Base-by-base conservation (phyloP, 2,329 filamentous ascomycete genomes). In the Aspergillus felis region DNA sequence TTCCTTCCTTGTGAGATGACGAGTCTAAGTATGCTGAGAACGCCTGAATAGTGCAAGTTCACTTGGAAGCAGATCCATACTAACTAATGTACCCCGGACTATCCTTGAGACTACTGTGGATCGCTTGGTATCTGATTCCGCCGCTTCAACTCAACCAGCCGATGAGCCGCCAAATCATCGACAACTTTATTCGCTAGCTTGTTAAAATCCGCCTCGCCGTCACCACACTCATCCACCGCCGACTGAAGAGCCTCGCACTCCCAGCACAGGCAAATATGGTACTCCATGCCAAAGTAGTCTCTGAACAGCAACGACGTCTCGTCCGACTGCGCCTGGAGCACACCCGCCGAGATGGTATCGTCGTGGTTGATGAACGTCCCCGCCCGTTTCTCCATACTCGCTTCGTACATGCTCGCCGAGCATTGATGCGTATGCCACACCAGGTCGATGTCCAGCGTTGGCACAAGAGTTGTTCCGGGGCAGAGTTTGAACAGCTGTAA, bases 241-340 rank as follows among this genome's bases (percentile, higher is more conserved):
- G 54, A 50, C 3, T 28, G n/a, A 32, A 87, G 79, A 3, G 84
- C 80, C 72, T 92, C 88, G 71, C 90, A 92, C 68, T 91, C 91
- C 88, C 89, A 92, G 71, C 89, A 92, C 0, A 85, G 88, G 65
- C 90, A 92, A 82, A 65, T 91, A 92, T 0, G 68, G 72, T 64
- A 85, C 85, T 64, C 81, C 83, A 0, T 88, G 91, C 81, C 83
- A 87, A 56, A 58, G 7, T 24, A 27, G 1, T 28, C n/a, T 12
- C 29, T 17, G 14, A 58, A 64, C 28, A 59, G 27, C 32, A 57
- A 50, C 14, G 53, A 48, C 2, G 61, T 59, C 27, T 28, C 48
- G 64, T 85, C 83, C 65, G 92, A 91, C 1, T 80, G 77, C 1
- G 74, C 73, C 49, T 82, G 81, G 2, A 92, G 79, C 47, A 78